Conservation (phyloP, 352 stramenopile species). For the Elongisporangium anandrum region DNA sequence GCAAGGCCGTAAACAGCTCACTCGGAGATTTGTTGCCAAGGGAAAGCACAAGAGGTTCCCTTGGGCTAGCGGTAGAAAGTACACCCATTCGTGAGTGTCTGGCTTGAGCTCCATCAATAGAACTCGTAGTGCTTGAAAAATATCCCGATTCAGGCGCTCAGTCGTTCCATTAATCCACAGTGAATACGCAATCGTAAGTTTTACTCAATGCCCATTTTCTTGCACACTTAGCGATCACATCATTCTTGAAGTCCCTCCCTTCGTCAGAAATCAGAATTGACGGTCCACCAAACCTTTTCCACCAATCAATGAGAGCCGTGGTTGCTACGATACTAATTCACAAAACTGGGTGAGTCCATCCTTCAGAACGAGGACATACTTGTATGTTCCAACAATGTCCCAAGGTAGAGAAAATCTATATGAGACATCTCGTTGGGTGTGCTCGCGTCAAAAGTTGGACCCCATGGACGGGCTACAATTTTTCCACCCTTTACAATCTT, state of each 20-base stretch:
- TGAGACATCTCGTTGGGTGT: too few relatives aligned
- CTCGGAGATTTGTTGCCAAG: constrained; percentile 9
- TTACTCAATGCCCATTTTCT: constrained; percentile 2
- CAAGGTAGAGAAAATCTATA: too few relatives aligned
- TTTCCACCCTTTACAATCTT: too few relatives aligned
- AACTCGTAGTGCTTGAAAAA: constrained; percentile 12
- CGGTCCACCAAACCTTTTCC: constrained; percentile 3
- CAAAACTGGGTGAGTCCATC: too few relatives aligned
- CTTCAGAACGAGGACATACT: too few relatives aligned
- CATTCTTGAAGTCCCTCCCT: constrained; percentile 10
- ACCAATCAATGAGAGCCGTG: too few relatives aligned
- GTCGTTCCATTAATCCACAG: constrained; percentile 16
- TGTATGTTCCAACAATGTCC: too few relatives aligned
- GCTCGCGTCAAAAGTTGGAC: too few relatives aligned
- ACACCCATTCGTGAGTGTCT: constrained; percentile 8
- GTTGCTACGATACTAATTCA: too few relatives aligned
- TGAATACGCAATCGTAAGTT: constrained; percentile 7
- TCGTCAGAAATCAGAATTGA: constrained; percentile 2
- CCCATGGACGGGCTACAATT: too few relatives aligned
- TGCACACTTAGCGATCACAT: constrained; percentile 5
- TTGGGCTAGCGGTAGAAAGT: constrained; percentile 12
- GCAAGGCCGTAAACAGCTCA: constrained; percentile 16
- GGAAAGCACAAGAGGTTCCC: constrained; percentile 9
- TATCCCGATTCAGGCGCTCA: constrained; percentile 13
- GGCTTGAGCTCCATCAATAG: constrained; percentile 9